A percentile compares a stretch with the other conserved stretches of the same genome.
Evolutionary conservation across 331 rosid genomes (phyloP).

Genomic region (Quercus lobata): DNA sequence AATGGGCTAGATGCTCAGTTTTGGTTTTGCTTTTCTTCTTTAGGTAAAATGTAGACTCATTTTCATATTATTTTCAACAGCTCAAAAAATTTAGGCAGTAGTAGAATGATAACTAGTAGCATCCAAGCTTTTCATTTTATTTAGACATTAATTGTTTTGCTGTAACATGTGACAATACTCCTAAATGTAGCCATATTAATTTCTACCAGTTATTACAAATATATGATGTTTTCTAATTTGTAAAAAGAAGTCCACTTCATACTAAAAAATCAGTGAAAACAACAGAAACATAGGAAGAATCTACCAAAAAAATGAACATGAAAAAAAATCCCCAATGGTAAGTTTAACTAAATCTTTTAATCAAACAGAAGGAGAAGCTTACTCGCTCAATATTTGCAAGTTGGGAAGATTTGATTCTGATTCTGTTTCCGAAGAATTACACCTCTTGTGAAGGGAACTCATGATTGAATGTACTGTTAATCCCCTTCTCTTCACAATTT

Average conservation of each 20-base stretch:
- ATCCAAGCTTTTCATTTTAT: background rate
- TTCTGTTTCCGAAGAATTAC: conserved; percentile 28
- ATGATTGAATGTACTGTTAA: conserved; percentile 55
- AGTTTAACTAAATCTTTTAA: conserved; percentile 14
- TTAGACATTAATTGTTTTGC: background rate
- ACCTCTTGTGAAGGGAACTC: conserved; percentile 44
- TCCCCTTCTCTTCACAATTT: conserved; percentile 47
- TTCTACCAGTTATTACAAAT: no score
- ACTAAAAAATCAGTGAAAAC: background rate
- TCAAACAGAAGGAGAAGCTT: conserved; percentile 32
- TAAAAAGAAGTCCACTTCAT: background rate
- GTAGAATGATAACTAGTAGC: background rate
- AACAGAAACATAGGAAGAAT: background rate
- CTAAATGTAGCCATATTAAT: no score
- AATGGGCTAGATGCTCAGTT: no score
- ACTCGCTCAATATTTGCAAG: conserved; percentile 63
- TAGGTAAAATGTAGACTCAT: no score
- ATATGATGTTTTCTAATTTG: no score
- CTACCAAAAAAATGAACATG: background rate
- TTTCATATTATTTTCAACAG: no score
- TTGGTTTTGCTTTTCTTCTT: no score
- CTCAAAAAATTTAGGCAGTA: no score
- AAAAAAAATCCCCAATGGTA: background rate
- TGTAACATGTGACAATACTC: background rate
- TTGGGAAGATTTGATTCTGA: conserved; percentile 37